A percentile compares a stretch with the other conserved stretches of the same genome.
Evolutionary conservation across 2,329 filamentous ascomycete genomes (phyloP).

Genomic region (Helicocarpus griseus): DNA sequence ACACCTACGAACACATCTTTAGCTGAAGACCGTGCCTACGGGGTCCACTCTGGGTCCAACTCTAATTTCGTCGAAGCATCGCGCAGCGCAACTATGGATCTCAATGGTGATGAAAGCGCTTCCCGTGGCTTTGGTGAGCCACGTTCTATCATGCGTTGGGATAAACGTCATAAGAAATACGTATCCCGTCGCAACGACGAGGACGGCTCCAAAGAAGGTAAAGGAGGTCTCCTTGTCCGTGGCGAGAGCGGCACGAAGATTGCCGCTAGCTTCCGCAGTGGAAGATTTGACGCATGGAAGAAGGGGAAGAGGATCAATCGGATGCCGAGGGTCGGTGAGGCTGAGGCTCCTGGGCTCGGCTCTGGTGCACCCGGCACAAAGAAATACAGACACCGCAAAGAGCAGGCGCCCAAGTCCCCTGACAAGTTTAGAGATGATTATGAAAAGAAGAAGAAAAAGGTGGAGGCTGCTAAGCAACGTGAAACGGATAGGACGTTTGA

Average conservation of each 20-base stretch:
- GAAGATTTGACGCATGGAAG: constrained; percentile 88
- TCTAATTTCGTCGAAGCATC: constrained; percentile 80
- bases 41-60: constrained; percentile 71
- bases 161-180: constrained; percentile 94
- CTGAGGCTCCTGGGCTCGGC: constrained; percentile 44
- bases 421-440: constrained; percentile 91
- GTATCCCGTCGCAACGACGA: constrained; percentile 86
- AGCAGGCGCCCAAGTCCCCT: constrained; percentile 82
- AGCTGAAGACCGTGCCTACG: constrained; percentile 85
- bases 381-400: constrained; percentile 75
- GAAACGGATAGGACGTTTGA: constrained; percentile 15
- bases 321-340: constrained; percentile 73
- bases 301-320: constrained; percentile 71
- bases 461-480: constrained; percentile 74
- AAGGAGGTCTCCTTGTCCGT: constrained; percentile 61
- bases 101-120: constrained; percentile 75
- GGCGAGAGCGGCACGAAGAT: constrained; percentile 96
- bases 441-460: constrained; percentile 79
- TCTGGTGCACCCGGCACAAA: constrained; percentile 36
- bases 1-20: constrained; percentile 69
- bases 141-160: constrained; percentile 77
- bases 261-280: constrained; percentile 83
- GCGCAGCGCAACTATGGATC: constrained; percentile 81
- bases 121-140: constrained; percentile 66
- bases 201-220: constrained; percentile 66